Conservation (phyloP, 164 flowering plant species). For the Umbilicus rupestris region DNA sequence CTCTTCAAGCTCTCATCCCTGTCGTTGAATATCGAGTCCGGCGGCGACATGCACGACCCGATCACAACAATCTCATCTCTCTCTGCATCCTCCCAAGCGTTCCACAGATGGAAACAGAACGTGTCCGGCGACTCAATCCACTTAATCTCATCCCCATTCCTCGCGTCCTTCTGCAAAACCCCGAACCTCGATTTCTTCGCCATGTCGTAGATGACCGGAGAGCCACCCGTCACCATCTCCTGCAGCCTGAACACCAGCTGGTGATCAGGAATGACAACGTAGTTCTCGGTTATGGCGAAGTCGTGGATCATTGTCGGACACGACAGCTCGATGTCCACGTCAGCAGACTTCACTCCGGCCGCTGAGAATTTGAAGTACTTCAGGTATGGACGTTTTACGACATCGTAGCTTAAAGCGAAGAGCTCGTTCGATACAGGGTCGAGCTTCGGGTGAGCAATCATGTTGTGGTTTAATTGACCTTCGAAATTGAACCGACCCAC, state of each 20-base stretch:
- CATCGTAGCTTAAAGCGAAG: constrained; percentile 75
- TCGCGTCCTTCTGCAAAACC: constrained; percentile 40
- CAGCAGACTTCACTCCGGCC: constrained; percentile 54
- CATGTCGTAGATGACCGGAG: constrained; percentile 68
- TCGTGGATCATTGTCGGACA: constrained; percentile 92
- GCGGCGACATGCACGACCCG: constrained; percentile 92
- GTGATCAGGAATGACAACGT: constrained; percentile 73
- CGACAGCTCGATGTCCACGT: constrained; percentile 58
- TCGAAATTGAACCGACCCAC: constrained; percentile 61
- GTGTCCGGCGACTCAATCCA: constrained; percentile 70
- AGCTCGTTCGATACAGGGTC: constrained; percentile 71
- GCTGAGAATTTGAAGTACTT: constrained; percentile 62
- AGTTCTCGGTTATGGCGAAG: constrained; percentile 72
- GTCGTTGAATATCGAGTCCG: constrained; percentile 89
- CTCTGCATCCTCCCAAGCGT: constrained; percentile 85
- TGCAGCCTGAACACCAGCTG: constrained; percentile 78
- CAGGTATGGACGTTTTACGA: constrained; percentile 65
- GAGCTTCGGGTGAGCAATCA: constrained; percentile 94
- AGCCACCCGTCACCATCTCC: constrained; percentile 72
- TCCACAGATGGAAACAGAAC: constrained; percentile 93
- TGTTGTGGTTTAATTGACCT: constrained; percentile 45
- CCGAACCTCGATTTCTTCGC: constrained; percentile 66
- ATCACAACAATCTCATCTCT: constrained; percentile 67
- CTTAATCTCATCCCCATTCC: constrained; percentile 22
- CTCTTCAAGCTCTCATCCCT: constrained; percentile 48